Evolutionary conservation across 1,139 yeast species (phyloP), one percentile per base, ranked within the genome.

Genomic region (Pichia sp.): DNA sequence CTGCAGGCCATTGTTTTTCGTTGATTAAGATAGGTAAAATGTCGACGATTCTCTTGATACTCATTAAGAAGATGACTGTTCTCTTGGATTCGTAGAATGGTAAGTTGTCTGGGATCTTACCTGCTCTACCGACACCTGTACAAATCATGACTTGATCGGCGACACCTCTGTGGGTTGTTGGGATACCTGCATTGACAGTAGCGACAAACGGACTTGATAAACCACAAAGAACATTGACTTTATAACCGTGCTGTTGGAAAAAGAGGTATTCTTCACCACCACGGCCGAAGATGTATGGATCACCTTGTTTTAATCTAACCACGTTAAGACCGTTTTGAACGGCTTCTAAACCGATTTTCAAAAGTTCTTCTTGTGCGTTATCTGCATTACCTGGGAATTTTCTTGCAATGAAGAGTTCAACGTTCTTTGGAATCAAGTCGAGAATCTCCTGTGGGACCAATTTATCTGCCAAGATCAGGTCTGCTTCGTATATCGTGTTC

Each of bases 371-470:
- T 66, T 93, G 99, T 0, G 98, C 98, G 42, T 77, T 76, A 61
- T 90, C 97, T 1, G 99, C 98, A 63, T 93, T 91, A 1, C 99
- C 99, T 1, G 98, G 98, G 67, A 90, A 93, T 66, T 93, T 93
- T 39, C 90, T 76, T 14, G 99, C 98, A 53, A 91, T 90, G 62
- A 86, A 89, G 5, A 85, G 70, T 45, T 83, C 83, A 1, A 95
- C 86, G 37, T 75, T 71, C 33, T 76, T 67, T 0, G 98, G 98
- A 15, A 91, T 85, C 32, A 90, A 68, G 44, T 85, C 90, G 31
- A 91, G 69, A 1, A 93, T 96, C 57, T 84, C 85, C 57, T 85
- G 87, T 4, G 98, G 99, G 0, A 93, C 97, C 33, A 93, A 72
- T 61, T 93, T 93, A 65, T 93, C 99, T 1, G 97, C 95, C 38